Evolutionary conservation across 805 yeast genomes (phyloP).

Genomic region (Cyberlindnera galapagoensis): DNA sequence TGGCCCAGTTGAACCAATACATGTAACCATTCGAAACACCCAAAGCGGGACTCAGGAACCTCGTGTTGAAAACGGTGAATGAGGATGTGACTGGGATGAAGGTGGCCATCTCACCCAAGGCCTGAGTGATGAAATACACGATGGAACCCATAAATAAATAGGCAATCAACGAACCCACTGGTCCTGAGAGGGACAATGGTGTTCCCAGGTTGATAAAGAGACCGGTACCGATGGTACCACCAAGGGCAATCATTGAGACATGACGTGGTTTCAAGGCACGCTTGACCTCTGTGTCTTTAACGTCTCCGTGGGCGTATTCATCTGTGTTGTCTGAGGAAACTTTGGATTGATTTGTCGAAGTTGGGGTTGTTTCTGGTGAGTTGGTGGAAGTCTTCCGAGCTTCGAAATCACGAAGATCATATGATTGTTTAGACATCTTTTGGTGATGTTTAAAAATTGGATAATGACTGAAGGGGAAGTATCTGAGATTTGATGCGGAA

Average conservation of each 20-base stretch:
- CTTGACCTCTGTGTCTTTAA: constrained; percentile 39
- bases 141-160: constrained; percentile 61
- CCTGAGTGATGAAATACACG: constrained; percentile 61
- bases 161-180: constrained; percentile 60
- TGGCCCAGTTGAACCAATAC: constrained; percentile 76
- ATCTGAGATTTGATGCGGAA: too few species aligned
- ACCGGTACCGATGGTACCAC: constrained; percentile 80
- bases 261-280: constrained; percentile 63
- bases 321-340: too few species aligned
- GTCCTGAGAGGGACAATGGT: constrained; percentile 55
- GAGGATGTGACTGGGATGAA: constrained; percentile 63
- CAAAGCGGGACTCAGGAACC: constrained; percentile 60
- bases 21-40: constrained; percentile 71
- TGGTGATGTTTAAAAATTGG: too few species aligned
- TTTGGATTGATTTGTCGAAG: too few species aligned
- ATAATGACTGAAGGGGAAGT: too few species aligned
- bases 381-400: too few species aligned
- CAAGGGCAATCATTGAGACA: constrained; percentile 70
- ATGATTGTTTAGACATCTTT: too few species aligned
- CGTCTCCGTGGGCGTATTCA: constrained; percentile 12
- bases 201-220: constrained; percentile 57
- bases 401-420: too few species aligned
- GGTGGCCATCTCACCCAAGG: constrained; percentile 79
- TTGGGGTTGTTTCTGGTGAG: too few species aligned
- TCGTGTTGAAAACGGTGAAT: constrained; percentile 60